phyloP scores from a whole-genome alignment of 176 grass and related monocot species.

The Carex parvula region DNA sequence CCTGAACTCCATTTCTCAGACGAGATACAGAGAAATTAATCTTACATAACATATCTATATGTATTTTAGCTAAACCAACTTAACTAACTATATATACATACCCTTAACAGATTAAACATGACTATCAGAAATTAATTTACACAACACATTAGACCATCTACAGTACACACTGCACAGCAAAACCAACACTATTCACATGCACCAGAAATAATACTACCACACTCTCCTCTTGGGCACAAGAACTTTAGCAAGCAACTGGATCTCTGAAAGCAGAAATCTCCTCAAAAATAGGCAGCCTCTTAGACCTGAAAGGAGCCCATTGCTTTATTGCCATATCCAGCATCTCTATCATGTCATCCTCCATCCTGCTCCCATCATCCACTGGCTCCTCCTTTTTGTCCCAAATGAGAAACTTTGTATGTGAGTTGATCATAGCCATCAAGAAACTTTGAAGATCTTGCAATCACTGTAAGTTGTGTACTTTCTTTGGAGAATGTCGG shows the following conservation, averaged over 20 bases:
- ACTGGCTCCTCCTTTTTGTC: not conserved
- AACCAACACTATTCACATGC: constrained; percentile 8
- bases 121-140: not conserved
- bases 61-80: not conserved
- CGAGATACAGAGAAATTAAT: constrained; percentile 4
- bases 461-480: constrained; percentile 28
- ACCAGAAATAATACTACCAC: not conserved
- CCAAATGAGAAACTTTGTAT: not conserved
- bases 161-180: not conserved
- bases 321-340: constrained; percentile 46
- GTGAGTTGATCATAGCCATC: constrained; percentile 34
- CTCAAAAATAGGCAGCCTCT: constrained; percentile 75
- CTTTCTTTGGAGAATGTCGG: constrained; percentile 36
- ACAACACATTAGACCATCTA: not conserved
- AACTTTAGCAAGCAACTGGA: constrained; percentile 50
- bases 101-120: not conserved
- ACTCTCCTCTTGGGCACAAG: not conserved
- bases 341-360: constrained; percentile 46
- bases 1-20: not conserved
- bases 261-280: constrained; percentile 52
- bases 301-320: constrained; percentile 49
- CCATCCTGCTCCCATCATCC: constrained; percentile 16
- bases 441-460: constrained; percentile 52
- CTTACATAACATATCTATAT: not conserved
- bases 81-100: not conserved